phyloP scores from a whole-genome alignment of 2,329 filamentous ascomycete genomes.

The Fusarium sp. region DNA sequence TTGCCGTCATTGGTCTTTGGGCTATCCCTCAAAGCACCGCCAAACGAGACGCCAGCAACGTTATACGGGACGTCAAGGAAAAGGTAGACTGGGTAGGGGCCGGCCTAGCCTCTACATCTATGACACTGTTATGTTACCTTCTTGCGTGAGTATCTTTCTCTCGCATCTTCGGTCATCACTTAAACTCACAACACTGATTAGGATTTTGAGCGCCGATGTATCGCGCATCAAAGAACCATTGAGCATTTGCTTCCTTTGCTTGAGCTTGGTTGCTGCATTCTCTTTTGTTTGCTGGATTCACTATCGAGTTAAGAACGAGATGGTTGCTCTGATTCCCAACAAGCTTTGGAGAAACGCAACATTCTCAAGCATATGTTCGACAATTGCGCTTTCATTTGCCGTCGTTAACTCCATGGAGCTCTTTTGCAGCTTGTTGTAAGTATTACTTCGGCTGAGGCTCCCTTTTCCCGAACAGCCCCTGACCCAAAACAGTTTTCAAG shows the following conservation, averaged over 20 bases:
- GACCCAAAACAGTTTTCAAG: conserved; percentile 59
- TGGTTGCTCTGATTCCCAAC: conserved; percentile 73
- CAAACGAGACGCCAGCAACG: conserved; percentile 41
- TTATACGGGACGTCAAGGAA: neutral
- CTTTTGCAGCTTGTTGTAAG: conserved; percentile 64
- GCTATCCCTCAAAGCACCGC: conserved; percentile 49
- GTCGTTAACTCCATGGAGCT: conserved; percentile 63
- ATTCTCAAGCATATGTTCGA: conserved; percentile 69
- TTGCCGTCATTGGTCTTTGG: conserved; percentile 55
- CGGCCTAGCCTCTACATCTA: conserved; percentile 59
- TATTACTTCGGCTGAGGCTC: neutral
- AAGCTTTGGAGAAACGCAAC: conserved; percentile 70
- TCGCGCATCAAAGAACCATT: conserved; percentile 57
- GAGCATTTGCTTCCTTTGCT: conserved; percentile 62
- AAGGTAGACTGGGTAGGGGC: conserved; percentile 70
- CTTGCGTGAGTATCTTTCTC: conserved; percentile 60
- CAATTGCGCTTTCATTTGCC: conserved; percentile 61
- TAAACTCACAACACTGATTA: conserved; percentile 1
- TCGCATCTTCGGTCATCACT: neutral
- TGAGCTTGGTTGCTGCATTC: conserved; percentile 60
- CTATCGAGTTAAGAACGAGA: conserved; percentile 59
- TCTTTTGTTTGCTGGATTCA: conserved; percentile 69
- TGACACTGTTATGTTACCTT: conserved; percentile 66
- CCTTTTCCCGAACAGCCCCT: neutral
- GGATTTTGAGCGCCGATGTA: conserved; percentile 54